Evolutionary conservation across 2,329 filamentous ascomycete species (phyloP), one percentile per base, ranked within the genome.

Genomic region (Cladophialophora psammophila): DNA sequence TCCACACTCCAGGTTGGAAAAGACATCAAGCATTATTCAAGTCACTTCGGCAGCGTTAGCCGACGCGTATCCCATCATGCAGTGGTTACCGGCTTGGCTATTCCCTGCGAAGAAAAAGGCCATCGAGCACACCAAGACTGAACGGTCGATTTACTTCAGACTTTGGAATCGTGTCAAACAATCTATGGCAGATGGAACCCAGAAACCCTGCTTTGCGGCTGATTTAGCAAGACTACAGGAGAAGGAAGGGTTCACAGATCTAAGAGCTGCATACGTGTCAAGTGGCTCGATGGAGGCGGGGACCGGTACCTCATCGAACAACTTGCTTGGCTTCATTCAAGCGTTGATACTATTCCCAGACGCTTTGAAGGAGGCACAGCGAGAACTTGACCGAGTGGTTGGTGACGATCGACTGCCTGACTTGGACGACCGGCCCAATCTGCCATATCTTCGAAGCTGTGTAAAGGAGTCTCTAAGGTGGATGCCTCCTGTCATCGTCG

Each of bases 301-400:
- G 12, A 40, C 38, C 10, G 38, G 38, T 1, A 40, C 38, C 38
- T 40, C 38, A 15, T 40, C 38, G 10, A 40, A 40, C 13, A 40
- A 40, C 38, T 13, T 40, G 5, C 38, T 40, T 15, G 38, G 38
- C 38, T 40, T 40, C 13, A 40, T 40, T 40, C 38, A 40, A 40
- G 38, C 38, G 38, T 40, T 40, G 38, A 40, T 40, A 9, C 38
- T 40, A 13, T 40, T 40, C 38, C 38, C 38, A 5, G 38, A 40
- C 5, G 38, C 38, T 40, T 40, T 40, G 66, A 74, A 74, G 13
- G 77, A 77, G 9, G 76, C 79, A 10, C 81, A 82, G 66, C 72
- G 78, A 42, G 82, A 84, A 72, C 76, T 83, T 48, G 80, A 83
- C 62, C 76, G 77, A 48, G 73, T 74, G 35, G 81, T 81, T 63